These are phyloP conservation scores for Aureobasidium subglaciale DNA, from an alignment of 2,329 filamentous ascomycete species.

Conservation along the genomic window DNA sequence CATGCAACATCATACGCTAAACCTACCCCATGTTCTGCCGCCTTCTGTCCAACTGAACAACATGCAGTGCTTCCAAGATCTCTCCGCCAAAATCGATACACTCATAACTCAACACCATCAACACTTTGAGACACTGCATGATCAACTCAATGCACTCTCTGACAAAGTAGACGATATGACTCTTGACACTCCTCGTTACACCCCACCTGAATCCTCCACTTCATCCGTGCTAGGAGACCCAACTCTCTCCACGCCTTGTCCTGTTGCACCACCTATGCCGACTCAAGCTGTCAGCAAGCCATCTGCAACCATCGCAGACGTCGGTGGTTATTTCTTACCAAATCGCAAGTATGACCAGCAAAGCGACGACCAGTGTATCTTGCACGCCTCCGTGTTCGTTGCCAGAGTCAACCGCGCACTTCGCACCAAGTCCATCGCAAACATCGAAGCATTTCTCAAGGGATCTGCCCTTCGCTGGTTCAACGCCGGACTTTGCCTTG, in stretches of 20 bases:
- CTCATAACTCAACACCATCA: background rate
- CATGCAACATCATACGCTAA: background rate
- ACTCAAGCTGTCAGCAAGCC: background rate
- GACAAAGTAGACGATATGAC: background rate
- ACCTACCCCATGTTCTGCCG: too few relatives aligned
- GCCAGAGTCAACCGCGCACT: constrained; percentile 1
- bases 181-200: background rate
- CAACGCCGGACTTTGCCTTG: background rate
- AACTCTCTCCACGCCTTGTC: too few relatives aligned
- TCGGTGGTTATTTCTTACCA: constrained; percentile 7
- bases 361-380: background rate
- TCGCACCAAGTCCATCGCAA: background rate
- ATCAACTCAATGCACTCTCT: background rate
- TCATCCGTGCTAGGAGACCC: too few relatives aligned
- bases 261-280: background rate
- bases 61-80: too few relatives aligned
- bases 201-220: background rate
- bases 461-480: constrained; percentile 5
- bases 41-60: too few relatives aligned
- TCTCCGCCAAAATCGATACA: background rate
- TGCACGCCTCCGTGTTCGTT: background rate
- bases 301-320: background rate
- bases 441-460: background rate
- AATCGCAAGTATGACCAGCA: background rate
- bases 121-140: background rate